phyloP scores from a whole-genome alignment of 2,329 filamentous ascomycete genomes.

The Aspergillus tamarii region DNA sequence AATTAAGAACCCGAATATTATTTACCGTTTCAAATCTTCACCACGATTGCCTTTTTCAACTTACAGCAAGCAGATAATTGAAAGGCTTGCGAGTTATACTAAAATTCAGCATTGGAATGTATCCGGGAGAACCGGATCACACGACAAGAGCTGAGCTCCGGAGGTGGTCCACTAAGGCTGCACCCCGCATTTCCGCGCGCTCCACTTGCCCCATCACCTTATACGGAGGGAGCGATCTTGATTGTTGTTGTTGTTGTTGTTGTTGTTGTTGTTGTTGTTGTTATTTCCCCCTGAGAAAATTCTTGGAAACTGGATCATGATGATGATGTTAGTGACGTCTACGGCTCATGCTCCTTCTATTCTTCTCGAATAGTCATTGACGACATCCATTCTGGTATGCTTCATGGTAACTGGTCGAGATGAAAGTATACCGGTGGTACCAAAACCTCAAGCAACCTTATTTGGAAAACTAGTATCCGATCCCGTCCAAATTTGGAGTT shows the following conservation, averaged over 20 bases:
- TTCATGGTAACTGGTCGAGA: not conserved
- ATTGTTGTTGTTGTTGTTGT: not conserved
- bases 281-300: slow-evolving; percentile 1
- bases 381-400: not conserved
- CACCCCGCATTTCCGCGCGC: slow-evolving; percentile 40
- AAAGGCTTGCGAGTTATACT: not conserved
- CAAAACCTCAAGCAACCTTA: not conserved
- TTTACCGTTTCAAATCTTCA: not conserved
- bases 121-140: slow-evolving; percentile 34
- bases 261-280: not conserved
- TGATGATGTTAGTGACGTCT: not conserved
- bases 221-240: slow-evolving; percentile 1
- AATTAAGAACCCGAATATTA: not conserved
- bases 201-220: slow-evolving; percentile 22
- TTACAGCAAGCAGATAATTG: not conserved
- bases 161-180: slow-evolving; percentile 32
- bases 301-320: not conserved
- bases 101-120: not conserved
- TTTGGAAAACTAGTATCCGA: not conserved
- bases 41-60: not conserved
- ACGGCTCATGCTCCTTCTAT: not conserved
- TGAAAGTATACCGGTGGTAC: not conserved
- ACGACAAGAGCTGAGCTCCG: slow-evolving; percentile 29
- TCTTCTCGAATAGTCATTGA: not conserved
- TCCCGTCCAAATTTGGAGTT: not conserved